Percentiles rank a stretch among this genome's conserved stretches.
Conservation (phyloP, 805 yeast species). For the Schizosaccharomyces osmophilus region DNA sequence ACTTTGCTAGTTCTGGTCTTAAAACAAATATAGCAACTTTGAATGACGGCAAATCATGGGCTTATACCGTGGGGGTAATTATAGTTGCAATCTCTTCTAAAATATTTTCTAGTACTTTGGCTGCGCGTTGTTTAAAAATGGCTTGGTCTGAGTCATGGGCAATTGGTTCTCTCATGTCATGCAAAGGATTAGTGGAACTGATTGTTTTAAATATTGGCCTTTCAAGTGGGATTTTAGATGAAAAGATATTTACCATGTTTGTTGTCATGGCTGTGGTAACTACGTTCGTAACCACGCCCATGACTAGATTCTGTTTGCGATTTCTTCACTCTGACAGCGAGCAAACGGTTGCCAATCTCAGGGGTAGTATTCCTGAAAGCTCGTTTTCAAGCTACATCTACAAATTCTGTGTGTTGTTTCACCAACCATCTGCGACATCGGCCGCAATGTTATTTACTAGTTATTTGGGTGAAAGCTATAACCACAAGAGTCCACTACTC, state of each 20-base stretch:
- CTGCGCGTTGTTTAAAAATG: slow-evolving; percentile 36
- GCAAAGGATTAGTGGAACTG: slow-evolving; percentile 72
- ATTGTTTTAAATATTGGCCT: slow-evolving; percentile 59
- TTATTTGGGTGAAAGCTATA: too few relatives aligned
- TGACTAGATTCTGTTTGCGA: slow-evolving; percentile 20
- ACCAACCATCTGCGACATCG: too few relatives aligned
- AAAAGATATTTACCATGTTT: slow-evolving; percentile 52
- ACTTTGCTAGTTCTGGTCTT: slow-evolving; percentile 60
- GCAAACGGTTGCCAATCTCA: too few relatives aligned
- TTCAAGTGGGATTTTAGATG: slow-evolving; percentile 40
- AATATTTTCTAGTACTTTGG: slow-evolving; percentile 38
- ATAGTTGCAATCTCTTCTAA: slow-evolving; percentile 45
- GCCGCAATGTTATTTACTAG: too few relatives aligned
- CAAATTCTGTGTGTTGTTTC: too few relatives aligned
- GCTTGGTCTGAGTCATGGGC: slow-evolving; percentile 51
- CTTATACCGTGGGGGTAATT: slow-evolving; percentile 42
- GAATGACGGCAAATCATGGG: slow-evolving; percentile 52
- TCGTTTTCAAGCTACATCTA: too few relatives aligned
- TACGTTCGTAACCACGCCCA: slow-evolving; percentile 59
- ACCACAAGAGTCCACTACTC: too few relatives aligned
- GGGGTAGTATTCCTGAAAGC: too few relatives aligned
- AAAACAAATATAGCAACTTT: slow-evolving; percentile 41
- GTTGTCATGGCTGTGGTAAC: slow-evolving; percentile 60
- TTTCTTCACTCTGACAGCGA: not conserved
- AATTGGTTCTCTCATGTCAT: slow-evolving; percentile 64